Conservation (phyloP, 768 basidiomycete genomes). For the Phylloporus sp. region DNA sequence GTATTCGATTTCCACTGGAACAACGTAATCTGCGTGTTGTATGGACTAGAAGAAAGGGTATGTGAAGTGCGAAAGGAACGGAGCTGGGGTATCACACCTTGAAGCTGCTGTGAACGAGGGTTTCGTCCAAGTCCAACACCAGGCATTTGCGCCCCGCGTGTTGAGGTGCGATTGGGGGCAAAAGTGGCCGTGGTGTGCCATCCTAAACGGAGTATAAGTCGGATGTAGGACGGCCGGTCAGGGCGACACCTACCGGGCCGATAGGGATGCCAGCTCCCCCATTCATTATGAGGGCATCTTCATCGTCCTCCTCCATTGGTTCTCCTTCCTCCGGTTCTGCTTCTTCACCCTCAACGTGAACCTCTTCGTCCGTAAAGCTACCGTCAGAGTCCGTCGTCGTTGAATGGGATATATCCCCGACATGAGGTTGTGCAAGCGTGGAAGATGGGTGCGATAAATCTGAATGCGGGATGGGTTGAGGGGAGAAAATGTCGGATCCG, state of each 20-base stretch:
- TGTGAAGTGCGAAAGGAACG: constrained; percentile 4
- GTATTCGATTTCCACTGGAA: constrained; percentile 98
- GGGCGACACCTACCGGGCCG: constrained; percentile 65
- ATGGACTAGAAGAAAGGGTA: constrained; percentile 59
- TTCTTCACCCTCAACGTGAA: constrained; percentile 64
- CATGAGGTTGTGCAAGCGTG: constrained; percentile 25
- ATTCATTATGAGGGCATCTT: constrained; percentile 80
- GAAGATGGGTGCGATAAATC: constrained; percentile 22
- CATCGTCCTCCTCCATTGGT: constrained; percentile 75
- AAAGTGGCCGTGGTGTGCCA: constrained; percentile 78
- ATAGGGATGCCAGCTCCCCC: constrained; percentile 95
- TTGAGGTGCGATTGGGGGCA: constrained; percentile 76
- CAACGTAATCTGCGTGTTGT: constrained; percentile 92
- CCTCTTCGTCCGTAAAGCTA: constrained; percentile 58
- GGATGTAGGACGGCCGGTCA: neutral
- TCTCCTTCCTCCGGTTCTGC: constrained; percentile 56
- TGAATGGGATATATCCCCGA: constrained; percentile 29
- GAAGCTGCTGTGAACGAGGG: constrained; percentile 95
- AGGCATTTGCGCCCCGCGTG: constrained; percentile 91
- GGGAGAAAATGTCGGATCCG: constrained; percentile 36
- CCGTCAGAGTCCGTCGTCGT: constrained; percentile 31
- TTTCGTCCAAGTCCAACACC: constrained; percentile 96
- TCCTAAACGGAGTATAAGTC: constrained; percentile 47
- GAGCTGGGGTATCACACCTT: constrained; percentile 55
- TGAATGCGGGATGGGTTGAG: constrained; percentile 22